A percentile compares a stretch with the other conserved stretches of the same genome.
Evolutionary conservation across 768 basidiomycete genomes (phyloP).

Genomic region (Xanthoconium stramineum): DNA sequence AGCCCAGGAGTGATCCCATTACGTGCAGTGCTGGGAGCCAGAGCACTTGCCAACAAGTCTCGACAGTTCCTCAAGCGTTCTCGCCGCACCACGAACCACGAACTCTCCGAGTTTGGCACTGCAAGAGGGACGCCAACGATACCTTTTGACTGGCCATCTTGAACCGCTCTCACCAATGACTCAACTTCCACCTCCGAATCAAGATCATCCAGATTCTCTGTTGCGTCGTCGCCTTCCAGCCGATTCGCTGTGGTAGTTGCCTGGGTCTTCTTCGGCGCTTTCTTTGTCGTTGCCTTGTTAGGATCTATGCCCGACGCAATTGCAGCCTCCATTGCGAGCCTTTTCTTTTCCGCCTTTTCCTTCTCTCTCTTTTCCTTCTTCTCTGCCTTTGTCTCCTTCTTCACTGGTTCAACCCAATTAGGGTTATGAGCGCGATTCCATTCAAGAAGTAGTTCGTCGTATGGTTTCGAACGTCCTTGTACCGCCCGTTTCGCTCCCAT

Average conservation of each 20-base stretch:
- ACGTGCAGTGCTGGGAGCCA: constrained; percentile 28
- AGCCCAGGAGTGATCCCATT: constrained; percentile 21
- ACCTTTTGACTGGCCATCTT: constrained; percentile 53
- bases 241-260: constrained; percentile 49
- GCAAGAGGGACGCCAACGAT: constrained; percentile 65
- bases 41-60: constrained; percentile 54
- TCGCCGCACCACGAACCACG: constrained; percentile 78
- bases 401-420: constrained; percentile 84
- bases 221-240: constrained; percentile 55
- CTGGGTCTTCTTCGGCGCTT: constrained; percentile 60
- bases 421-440: constrained; percentile 90
- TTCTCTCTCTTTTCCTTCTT: constrained; percentile 80
- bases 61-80: constrained; percentile 59
- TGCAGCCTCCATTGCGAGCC: constrained; percentile 65
- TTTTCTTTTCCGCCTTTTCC: constrained; percentile 82
- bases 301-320: constrained; percentile 56
- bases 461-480: constrained; percentile 74
- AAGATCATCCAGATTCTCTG: constrained; percentile 72
- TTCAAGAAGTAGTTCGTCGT: constrained; percentile 85
- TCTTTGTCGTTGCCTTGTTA: constrained; percentile 48
- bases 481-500: constrained; percentile 97
- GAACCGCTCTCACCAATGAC: constrained; percentile 60
- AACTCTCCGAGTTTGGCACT: constrained; percentile 66
- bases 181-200: constrained; percentile 88
- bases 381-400: constrained; percentile 82